Evolutionary conservation across 2,329 filamentous ascomycete species (phyloP).

Genomic region (Aureobasidium leucospermi): DNA sequence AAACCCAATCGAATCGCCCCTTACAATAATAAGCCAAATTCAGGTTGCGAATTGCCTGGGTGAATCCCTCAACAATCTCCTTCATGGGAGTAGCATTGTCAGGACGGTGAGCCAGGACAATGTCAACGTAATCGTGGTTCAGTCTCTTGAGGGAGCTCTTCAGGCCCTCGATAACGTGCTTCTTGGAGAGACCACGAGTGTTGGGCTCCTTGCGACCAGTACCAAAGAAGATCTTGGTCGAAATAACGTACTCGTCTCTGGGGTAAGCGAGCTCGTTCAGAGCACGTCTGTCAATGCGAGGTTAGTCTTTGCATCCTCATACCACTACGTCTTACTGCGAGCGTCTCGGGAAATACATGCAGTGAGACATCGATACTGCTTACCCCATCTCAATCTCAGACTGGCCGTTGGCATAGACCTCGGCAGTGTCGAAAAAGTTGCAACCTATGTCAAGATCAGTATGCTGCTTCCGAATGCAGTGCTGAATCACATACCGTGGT

Average conservation of each 20-base stretch:
- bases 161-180: conserved; percentile 51
- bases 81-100: conserved; percentile 53
- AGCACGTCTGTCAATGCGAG: conserved; percentile 21
- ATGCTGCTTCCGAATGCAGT: too few relatives aligned
- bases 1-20: not conserved
- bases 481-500: conserved; percentile 26
- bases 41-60: conserved; percentile 45
- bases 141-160: conserved; percentile 53
- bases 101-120: conserved; percentile 55
- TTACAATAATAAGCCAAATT: conserved; percentile 54
- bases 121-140: conserved; percentile 58
- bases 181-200: conserved; percentile 42
- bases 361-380: not conserved
- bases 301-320: not conserved
- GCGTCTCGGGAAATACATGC: too few relatives aligned
- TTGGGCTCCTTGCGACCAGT: conserved; percentile 53
- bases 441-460: conserved; percentile 26
- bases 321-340: not conserved
- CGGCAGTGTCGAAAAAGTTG: conserved; percentile 46
- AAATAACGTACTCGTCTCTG: conserved; percentile 35
- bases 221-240: conserved; percentile 45
- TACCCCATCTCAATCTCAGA: conserved; percentile 54
- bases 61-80: conserved; percentile 52
- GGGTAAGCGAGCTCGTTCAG: conserved; percentile 43
- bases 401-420: conserved; percentile 50